Evolutionary conservation across 2,329 filamentous ascomycete species (phyloP), one percentile per base, ranked within the genome.

Genomic region (Colletotrichum sp.): DNA sequence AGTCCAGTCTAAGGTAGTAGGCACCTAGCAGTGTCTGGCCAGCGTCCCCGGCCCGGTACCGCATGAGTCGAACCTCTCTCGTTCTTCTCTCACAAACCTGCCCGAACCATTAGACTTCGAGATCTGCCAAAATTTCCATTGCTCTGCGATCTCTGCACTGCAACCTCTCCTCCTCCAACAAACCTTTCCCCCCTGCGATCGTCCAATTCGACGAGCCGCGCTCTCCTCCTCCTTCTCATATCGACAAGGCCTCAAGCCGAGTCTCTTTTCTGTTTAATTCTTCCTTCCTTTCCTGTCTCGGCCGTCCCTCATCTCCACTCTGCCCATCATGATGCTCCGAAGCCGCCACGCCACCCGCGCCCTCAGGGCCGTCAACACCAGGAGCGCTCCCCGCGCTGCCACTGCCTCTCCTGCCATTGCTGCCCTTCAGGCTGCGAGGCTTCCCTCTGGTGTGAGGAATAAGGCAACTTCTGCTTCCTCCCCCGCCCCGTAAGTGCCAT

Each of bases 401-500:
- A 85, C 86, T 71, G 83, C 84, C n/a, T 83, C 87, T 30, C 81
- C 85, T 30, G 80, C 83, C 52, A 81, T 82, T 18, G 80, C 85
- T 10, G 82, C 84, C 60, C 74, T 86, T 60, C 81, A 84, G 64
- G 78, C 83, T 15, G 80, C 81, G 66, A 87, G 87, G 79, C 82
- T 82, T 6, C 83, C 86, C 36, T 79, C 83, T 26, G 84, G 83
- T 57, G 82, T 84, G 71, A 88, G 89, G 82, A 88, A 84, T 81
- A 87, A 90, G 78, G 86, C 88, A 36, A 90, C 89, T 39, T 85
- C 87, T 55, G 85, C 88, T 59, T 85, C 85, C 59, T 80, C 90
- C 77, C 83, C 89, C 76, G 86, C 88, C 77, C 83, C 88, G 91
- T 93, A 87, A 83, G 92, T 74, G 67, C 72, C 79, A 18, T 26